Evolutionary conservation across 441 rosid species (phyloP).

Genomic region (Adansonia rubrostipa): DNA sequence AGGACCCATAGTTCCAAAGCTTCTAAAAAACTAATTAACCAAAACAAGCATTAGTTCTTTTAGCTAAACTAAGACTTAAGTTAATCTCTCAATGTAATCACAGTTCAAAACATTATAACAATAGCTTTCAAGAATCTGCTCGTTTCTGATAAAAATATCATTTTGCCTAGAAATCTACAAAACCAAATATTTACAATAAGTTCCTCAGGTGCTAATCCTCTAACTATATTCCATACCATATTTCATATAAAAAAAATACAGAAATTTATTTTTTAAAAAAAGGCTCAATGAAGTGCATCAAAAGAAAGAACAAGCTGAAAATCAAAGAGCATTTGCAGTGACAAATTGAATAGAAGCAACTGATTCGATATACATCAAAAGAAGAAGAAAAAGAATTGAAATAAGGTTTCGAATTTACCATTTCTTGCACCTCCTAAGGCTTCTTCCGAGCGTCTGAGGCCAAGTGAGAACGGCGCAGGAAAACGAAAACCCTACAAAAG

Average conservation of each 20-base stretch:
- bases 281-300: neutral
- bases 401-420: conserved; percentile 22
- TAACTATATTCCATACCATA: neutral
- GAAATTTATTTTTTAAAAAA: too few relatives aligned
- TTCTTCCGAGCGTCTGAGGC: neutral
- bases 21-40: too few relatives aligned
- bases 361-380: neutral
- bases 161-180: neutral
- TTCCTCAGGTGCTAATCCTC: neutral
- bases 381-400: neutral
- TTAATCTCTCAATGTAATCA: too few relatives aligned
- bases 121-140: too few relatives aligned
- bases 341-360: neutral
- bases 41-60: too few relatives aligned
- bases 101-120: too few relatives aligned
- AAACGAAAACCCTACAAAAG: neutral
- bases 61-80: too few relatives aligned
- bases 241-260: neutral
- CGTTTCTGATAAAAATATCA: too few relatives aligned
- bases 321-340: neutral
- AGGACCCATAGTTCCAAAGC: neutral
- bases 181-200: neutral
- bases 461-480: neutral
- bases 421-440: conserved; percentile 22
- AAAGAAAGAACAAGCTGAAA: neutral